Evolutionary conservation across 306 rosid species (phyloP).

Genomic region (Casuarina cunninghamiana): DNA sequence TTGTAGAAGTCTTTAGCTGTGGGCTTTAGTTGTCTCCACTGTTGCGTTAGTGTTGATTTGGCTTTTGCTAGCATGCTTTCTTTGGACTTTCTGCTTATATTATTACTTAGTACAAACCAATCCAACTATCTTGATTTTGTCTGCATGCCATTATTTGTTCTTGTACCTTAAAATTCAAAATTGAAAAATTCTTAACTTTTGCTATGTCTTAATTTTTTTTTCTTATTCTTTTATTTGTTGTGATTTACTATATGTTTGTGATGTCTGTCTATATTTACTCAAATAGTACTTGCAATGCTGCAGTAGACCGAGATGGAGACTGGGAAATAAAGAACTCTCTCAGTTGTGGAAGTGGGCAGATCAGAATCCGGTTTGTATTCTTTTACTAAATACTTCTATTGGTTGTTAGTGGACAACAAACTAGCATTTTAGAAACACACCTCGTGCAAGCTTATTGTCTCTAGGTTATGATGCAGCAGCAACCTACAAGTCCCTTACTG

Average conservation of each 20-base stretch:
- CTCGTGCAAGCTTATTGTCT: constrained; percentile 24
- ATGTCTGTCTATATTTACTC: constrained; percentile 15
- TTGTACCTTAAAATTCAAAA: background rate
- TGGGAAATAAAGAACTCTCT: constrained; percentile 95
- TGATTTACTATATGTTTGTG: background rate
- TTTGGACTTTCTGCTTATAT: background rate
- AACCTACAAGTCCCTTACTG: background rate
- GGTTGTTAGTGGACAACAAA: constrained; percentile 14
- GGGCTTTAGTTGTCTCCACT: background rate
- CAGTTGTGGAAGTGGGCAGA: constrained; percentile 99
- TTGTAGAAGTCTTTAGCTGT: background rate
- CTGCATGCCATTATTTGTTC: background rate
- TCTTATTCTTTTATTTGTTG: background rate
- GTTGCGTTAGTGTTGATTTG: background rate
- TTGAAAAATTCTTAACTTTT: background rate
- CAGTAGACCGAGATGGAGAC: constrained; percentile 92
- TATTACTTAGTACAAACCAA: background rate
- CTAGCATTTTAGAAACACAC: constrained; percentile 5
- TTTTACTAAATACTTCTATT: background rate
- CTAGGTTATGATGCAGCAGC: constrained; percentile 8
- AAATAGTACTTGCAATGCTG: constrained; percentile 20
- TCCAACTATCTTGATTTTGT: background rate
- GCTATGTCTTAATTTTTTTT: background rate
- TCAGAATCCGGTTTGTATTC: constrained; percentile 81
- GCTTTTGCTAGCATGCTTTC: background rate